These are phyloP conservation scores for Lepidium didymum DNA, from an alignment of 345 rosid species.

Conservation along the genomic window DNA sequence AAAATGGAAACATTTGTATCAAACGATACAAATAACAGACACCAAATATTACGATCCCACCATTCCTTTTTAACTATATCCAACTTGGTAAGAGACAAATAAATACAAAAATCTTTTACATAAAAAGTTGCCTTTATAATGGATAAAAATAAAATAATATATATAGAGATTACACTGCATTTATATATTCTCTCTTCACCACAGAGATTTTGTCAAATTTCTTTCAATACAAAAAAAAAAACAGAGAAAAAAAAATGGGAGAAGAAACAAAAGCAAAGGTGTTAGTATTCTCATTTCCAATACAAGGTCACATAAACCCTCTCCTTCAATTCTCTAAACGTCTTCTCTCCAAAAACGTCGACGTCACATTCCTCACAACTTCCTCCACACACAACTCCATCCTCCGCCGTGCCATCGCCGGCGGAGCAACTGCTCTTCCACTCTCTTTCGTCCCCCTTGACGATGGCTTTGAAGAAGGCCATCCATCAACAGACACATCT, in stretches of 20 bases:
- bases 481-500: background rate
- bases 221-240: background rate
- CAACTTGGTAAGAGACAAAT: no score
- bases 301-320: conserved; percentile 55
- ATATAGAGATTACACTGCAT: no score
- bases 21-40: no score
- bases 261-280: conserved; percentile 21
- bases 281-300: conserved; percentile 31
- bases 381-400: conserved; percentile 23
- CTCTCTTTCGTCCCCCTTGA: conserved; percentile 26
- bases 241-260: conserved; percentile 21
- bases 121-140: no score
- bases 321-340: conserved; percentile 53
- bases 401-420: conserved; percentile 21
- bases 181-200: background rate
- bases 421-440: conserved; percentile 25
- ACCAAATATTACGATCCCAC: no score
- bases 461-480: conserved; percentile 26
- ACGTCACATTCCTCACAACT: conserved; percentile 40
- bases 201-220: background rate
- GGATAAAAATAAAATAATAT: no score
- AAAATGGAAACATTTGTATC: no score
- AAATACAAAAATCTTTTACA: no score
- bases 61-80: no score
- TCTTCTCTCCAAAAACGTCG: conserved; percentile 38